Evolutionary conservation across 768 basidiomycete species (phyloP), one percentile per base, ranked within the genome.

Genomic region (Jaapia argillacea): DNA sequence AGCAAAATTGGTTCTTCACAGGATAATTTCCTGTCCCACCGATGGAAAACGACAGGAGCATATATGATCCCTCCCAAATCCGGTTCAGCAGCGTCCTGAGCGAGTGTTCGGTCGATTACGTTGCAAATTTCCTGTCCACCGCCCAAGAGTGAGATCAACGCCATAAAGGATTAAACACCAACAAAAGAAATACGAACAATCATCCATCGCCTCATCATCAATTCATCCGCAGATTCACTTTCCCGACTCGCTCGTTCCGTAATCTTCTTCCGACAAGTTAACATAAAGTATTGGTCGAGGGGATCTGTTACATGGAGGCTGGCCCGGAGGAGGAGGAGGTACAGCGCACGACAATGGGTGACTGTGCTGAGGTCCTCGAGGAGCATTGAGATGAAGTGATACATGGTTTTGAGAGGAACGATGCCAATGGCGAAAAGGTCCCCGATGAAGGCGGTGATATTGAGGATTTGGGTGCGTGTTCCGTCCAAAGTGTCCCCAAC

Each of bases 271-370:
- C 46, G 18, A 21, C 40, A 36, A 14, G 25, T 6, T 13, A 5
- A 23, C 14, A 47, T 26, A 12, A 47, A 4, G 3, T 36, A 6
- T 16, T 16, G 10, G 13, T n/a, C 13, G 10, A 37, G 12, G 27
- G n/a, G 13, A 12, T 41, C 27, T 12, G 35, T 23, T 18, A 36
- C 23, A 26, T 33, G 42, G 6, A n/a, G 4, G 12, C 14, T 21
- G 13, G 46, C 46, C 22, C 41, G 46, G 14, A 47, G 42, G 18
- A 47, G 42, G 2, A 47, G 41, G 20, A 47, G 42, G 25, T 47
- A 31, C 21, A 47, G 41, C n/a, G 46, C 46, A 4, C 46, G 46
- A 39, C 46, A 48, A 37, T 44, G 46, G 13, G 37, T 35, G 26
- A 40, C 18, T 25, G 46, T 39, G 18, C 23, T 16, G 16, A 24